phyloP scores from a whole-genome alignment of 208 protist genomes.

The Acanthamoeba castellanii region DNA sequence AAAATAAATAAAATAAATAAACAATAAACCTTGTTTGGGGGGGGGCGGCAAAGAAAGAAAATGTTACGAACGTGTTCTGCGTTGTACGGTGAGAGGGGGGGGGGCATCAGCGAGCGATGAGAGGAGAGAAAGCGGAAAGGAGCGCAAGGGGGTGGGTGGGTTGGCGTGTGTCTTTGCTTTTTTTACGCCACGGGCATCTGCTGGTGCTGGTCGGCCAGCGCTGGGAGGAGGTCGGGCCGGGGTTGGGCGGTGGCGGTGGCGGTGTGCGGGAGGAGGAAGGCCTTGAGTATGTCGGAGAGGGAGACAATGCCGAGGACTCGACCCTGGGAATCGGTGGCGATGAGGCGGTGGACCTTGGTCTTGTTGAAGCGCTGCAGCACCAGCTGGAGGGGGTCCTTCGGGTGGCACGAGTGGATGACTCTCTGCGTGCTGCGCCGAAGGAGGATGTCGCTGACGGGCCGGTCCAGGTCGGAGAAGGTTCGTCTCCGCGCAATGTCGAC shows the following conservation, averaged over 20 bases:
- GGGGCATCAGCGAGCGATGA: too few species aligned
- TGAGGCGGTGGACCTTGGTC: slow-evolving; percentile 83
- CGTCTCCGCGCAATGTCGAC: neutral
- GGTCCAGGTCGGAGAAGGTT: slow-evolving; percentile 11
- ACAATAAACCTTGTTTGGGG: neutral
- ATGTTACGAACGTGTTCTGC: neutral
- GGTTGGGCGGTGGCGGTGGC: neutral
- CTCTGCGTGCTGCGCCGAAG: slow-evolving; percentile 21
- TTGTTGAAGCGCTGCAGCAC: slow-evolving; percentile 77
- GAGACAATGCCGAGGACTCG: slow-evolving; percentile 84
- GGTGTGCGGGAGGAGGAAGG: neutral
- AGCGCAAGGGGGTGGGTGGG: too few species aligned
- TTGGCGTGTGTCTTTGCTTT: too few species aligned
- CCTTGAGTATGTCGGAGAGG: slow-evolving; percentile 82
- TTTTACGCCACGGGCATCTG: too few species aligned
- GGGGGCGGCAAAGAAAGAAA: neutral
- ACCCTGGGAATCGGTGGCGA: slow-evolving; percentile 74
- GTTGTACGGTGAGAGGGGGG: too few species aligned
- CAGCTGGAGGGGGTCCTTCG: slow-evolving; percentile 76
- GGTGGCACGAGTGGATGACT: slow-evolving; percentile 76
- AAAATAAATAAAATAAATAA: too few species aligned
- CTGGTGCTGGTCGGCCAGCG: too few species aligned
- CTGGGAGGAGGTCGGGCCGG: too few species aligned
- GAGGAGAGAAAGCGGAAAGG: too few species aligned
- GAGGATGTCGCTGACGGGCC: neutral